Conservation (phyloP, 306 rosid species). For the Citrullus colocynthis region DNA sequence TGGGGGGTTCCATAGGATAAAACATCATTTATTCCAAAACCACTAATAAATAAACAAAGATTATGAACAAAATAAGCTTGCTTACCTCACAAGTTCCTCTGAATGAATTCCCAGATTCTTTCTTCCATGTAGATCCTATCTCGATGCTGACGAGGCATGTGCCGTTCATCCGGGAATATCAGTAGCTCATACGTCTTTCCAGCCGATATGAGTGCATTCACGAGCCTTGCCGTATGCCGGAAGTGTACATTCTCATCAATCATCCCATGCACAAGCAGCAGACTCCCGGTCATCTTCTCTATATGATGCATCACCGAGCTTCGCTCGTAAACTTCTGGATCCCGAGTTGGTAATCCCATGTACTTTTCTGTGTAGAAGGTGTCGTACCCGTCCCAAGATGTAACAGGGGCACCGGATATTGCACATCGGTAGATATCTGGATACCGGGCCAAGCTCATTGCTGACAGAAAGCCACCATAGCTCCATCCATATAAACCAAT, state of each 20-base stretch:
- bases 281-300: constrained; percentile 48
- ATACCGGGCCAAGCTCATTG: constrained; percentile 59
- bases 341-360: constrained; percentile 75
- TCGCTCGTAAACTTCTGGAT: constrained; percentile 31
- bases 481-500: constrained; percentile 97
- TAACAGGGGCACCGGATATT: constrained; percentile 78
- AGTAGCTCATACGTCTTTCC: constrained; percentile 73
- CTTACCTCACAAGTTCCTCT: constrained; percentile 45
- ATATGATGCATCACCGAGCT: constrained; percentile 71
- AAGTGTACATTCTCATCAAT: constrained; percentile 95
- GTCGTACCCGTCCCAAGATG: constrained; percentile 96
- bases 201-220: constrained; percentile 74
- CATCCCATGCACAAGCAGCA: constrained; percentile 90
- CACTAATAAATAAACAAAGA: neutral
- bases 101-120: constrained; percentile 89
- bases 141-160: constrained; percentile 71
- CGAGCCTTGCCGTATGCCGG: constrained; percentile 89
- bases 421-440: constrained; percentile 69
- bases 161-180: constrained; percentile 85
- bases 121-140: constrained; percentile 89
- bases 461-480: constrained; percentile 92
- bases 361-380: constrained; percentile 93
- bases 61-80: neutral
- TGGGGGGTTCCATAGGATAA: neutral
- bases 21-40: neutral